phyloP scores from a whole-genome alignment of 2,329 filamentous ascomycete species.

The Colletotrichum australisinense region DNA sequence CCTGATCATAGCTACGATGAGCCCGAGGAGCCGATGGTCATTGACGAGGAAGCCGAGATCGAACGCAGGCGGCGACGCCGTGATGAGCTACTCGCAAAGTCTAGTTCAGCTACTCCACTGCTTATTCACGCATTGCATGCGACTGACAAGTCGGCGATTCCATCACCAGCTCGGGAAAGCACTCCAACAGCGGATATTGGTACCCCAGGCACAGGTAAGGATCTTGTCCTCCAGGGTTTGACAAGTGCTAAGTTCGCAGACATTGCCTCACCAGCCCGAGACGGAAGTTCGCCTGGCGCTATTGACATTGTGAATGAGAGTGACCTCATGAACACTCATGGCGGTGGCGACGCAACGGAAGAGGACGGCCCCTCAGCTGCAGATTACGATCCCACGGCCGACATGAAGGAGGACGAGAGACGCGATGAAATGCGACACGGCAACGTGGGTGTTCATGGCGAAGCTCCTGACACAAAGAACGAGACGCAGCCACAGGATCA shows the following conservation, averaged over 20 bases:
- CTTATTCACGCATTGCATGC: conserved; percentile 79
- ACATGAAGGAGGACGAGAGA: conserved; percentile 86
- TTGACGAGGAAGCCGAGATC: conserved; percentile 86
- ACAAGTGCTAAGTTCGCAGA: conserved; percentile 45
- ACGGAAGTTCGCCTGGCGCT: conserved; percentile 66
- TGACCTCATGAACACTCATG: conserved; percentile 73
- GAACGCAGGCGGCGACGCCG: conserved; percentile 86
- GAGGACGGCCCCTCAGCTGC: conserved; percentile 89
- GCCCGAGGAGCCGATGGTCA: conserved; percentile 65
- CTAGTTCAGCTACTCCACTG: conserved; percentile 78
- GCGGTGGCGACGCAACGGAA: conserved; percentile 51
- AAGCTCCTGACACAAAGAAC: conserved; percentile 42
- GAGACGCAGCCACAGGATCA: conserved; percentile 47
- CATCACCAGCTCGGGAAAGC: conserved; percentile 63
- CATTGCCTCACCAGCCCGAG: conserved; percentile 57
- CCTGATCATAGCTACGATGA: conserved; percentile 50
- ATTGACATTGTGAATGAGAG: conserved; percentile 75
- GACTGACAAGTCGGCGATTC: conserved; percentile 66
- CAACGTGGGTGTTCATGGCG: conserved; percentile 63
- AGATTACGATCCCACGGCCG: conserved; percentile 89
- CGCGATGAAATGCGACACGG: conserved; percentile 74
- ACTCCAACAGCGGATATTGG: conserved; percentile 52
- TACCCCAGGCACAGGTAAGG: conserved; percentile 62
- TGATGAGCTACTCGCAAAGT: conserved; percentile 87
- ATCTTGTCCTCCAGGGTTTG: not conserved